Evolutionary conservation across 2,329 filamentous ascomycete species (phyloP).

Genomic region (Lecanosticta acicola): DNA sequence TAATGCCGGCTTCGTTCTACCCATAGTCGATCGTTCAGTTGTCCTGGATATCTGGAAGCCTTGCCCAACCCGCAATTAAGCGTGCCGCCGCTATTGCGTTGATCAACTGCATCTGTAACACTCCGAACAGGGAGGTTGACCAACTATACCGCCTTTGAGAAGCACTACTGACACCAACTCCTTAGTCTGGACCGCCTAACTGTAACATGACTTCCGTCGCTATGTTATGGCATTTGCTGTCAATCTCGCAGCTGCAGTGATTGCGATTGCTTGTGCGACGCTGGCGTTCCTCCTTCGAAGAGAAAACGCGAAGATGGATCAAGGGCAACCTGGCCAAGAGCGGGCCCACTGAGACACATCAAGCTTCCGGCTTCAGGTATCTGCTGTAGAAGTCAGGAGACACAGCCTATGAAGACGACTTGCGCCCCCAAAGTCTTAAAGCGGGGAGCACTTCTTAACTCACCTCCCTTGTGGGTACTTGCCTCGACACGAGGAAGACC

Average conservation of each 20-base stretch:
- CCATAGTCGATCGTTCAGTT: constrained; percentile 54
- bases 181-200: constrained; percentile 18
- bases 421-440: not conserved
- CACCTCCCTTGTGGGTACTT: no score
- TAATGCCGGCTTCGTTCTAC: constrained; percentile 52
- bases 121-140: constrained; percentile 17
- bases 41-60: constrained; percentile 48
- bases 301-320: constrained; percentile 25
- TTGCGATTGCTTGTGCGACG: constrained; percentile 19
- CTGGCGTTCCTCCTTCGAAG: constrained; percentile 16
- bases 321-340: constrained; percentile 20
- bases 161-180: not conserved
- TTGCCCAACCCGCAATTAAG: constrained; percentile 25
- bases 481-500: not conserved
- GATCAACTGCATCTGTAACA: constrained; percentile 27
- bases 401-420: not conserved
- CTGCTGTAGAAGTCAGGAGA: constrained; percentile 15
- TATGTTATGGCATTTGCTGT: constrained; percentile 20
- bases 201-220: constrained; percentile 16
- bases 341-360: constrained; percentile 20
- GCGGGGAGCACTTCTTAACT: not conserved
- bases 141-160: not conserved
- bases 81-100: constrained; percentile 24
- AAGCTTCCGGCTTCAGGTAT: constrained; percentile 26
- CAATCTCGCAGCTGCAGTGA: constrained; percentile 18